Evolutionary conservation across 768 basidiomycete species (phyloP), one percentile per base, ranked within the genome.

Genomic region (Podaxis sp.): DNA sequence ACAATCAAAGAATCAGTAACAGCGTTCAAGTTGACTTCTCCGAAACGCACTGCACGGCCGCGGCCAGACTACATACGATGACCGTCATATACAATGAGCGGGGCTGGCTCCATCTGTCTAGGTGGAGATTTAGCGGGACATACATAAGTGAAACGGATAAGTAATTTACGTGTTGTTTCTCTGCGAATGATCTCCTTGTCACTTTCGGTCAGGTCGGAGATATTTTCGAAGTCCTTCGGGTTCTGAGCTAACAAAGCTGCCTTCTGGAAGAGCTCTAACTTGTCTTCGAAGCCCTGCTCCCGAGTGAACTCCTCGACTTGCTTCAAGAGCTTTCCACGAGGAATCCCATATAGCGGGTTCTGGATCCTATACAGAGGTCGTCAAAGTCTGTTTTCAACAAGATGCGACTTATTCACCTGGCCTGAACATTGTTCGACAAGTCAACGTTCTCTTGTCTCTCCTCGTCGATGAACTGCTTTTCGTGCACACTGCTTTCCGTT

Each of bases 221-320:
- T 68, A 48, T 59, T 68, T 62, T 78, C 84, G 61, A 82, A 86
- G 59, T 73, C 61, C 66, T 67, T 68, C 0, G 89, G 86, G 60
- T 84, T 82, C 67, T 91, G 90, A 1, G 91, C 90, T 21, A 92
- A 67, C 7, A 91, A 73, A 0, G 91, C 91, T 18, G 84, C 90
- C 73, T 89, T 91, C 67, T 80, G 75, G 63, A 93, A 79, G 9
- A 82, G 63, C 2, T 73, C 51, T 1, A 74, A 65, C 21, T 80
- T 75, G 47, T 84, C 80, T 7, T 76, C 75, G 57, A 82, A 69
- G 5, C 75, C 80, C 50, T 77, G 72, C 58, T 79, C 79, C 58
- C 72, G 74, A 0, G 84, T 82, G 65, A 93, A 94, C 7, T 73
- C 69, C 50, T 85, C 82, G 32, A 86, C 89, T 57, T 86, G 80